These are phyloP conservation scores for Alternaria sp. DNA, from an alignment of 2,329 filamentous ascomycete species.

Conservation along the genomic window DNA sequence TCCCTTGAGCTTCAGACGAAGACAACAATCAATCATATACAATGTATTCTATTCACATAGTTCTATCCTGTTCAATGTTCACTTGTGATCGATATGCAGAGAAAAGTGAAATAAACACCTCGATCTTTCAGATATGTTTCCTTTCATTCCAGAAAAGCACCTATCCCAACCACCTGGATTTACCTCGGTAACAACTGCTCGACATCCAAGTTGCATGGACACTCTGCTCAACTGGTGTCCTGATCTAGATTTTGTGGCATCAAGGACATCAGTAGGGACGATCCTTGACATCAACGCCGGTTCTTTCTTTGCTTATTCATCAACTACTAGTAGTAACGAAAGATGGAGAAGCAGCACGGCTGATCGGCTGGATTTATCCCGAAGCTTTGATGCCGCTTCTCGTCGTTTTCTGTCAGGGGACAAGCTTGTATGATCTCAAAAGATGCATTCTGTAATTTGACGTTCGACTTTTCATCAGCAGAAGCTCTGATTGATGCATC, in stretches of 20 bases:
- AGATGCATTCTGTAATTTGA: background rate
- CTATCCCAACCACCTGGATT: background rate
- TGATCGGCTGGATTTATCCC: background rate
- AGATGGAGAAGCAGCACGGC: background rate
- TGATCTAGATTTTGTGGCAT: background rate
- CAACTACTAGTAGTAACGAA: background rate
- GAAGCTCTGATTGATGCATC: constrained; percentile 2
- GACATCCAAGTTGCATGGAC: background rate
- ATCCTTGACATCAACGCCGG: background rate
- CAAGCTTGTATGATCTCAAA: background rate
- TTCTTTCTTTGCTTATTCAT: background rate
- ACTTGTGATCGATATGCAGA: too few species aligned
- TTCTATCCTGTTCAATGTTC: background rate
- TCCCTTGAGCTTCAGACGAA: background rate
- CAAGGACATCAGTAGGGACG: background rate
- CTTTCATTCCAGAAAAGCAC: too few species aligned
- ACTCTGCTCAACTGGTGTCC: background rate
- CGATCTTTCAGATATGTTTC: background rate
- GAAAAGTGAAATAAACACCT: too few species aligned
- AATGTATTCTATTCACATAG: background rate
- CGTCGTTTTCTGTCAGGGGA: background rate
- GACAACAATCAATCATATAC: background rate
- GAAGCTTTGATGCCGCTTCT: background rate
- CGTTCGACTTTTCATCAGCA: background rate
- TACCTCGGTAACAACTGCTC: background rate